A percentile compares a stretch with the other conserved stretches of the same genome.
These are phyloP conservation scores for Aspergillus tanneri DNA, from an alignment of 2,329 filamentous ascomycete genomes.

Conservation along the genomic window DNA sequence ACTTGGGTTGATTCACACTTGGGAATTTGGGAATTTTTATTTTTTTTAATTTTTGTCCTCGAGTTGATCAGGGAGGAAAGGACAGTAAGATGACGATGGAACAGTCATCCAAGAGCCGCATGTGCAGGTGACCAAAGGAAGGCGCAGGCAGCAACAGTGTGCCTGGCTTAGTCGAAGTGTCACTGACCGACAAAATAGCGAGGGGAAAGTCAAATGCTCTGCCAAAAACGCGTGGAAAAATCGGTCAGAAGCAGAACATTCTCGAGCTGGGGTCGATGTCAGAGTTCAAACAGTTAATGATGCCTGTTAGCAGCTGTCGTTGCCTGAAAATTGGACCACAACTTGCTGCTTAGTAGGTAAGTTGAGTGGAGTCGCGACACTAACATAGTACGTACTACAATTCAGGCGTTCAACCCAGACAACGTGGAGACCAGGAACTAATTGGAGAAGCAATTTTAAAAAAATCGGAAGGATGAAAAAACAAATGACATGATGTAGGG, in stretches of 20 bases:
- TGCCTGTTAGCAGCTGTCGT: slow-evolving; percentile 1
- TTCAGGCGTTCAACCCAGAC: not conserved
- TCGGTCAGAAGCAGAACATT: slow-evolving; percentile 6
- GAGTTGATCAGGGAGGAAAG: not conserved
- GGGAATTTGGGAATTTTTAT: too few species aligned
- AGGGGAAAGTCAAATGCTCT: not conserved
- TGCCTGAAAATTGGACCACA: too few species aligned
- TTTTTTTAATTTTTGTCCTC: too few species aligned
- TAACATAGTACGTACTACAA: not conserved
- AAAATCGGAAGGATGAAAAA: not conserved
- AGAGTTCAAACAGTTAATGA: not conserved
- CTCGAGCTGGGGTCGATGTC: not conserved
- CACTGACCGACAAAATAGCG: slow-evolving; percentile 4
- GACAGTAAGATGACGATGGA: not conserved
- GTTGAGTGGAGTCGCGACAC: not conserved
- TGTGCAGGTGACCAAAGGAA: not conserved
- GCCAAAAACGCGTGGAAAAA: not conserved
- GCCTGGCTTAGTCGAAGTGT: slow-evolving; percentile 7
- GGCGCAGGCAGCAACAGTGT: slow-evolving; percentile 6
- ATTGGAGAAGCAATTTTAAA: too few species aligned
- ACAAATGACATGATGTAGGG: not conserved
- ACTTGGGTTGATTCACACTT: too few species aligned
- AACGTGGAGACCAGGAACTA: not conserved
- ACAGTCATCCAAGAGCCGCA: not conserved
- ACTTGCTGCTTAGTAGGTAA: slow-evolving; percentile 1